Conservation (phyloP, 257 asterid genomes). For the Jaltomata sinuosa region DNA sequence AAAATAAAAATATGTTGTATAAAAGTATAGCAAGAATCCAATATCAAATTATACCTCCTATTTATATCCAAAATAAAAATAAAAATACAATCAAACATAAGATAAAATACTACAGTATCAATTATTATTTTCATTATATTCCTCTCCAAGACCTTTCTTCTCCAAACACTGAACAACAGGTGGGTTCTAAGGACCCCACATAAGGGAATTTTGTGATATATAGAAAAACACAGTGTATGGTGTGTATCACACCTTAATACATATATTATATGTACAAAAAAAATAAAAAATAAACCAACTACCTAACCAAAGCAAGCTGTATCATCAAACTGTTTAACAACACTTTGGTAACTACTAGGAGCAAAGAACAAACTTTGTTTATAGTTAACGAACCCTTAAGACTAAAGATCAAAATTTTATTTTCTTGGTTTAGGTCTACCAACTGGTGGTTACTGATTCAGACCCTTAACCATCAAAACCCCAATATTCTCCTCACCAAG, state of each 20-base stretch:
- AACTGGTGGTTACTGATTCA: constrained; percentile 62
- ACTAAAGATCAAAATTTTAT: constrained; percentile 15
- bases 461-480: constrained; percentile 24
- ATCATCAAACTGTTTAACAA: not conserved
- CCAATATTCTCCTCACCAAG: constrained; percentile 5
- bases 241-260: constrained; percentile 1
- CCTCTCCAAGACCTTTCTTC: not conserved
- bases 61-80: not conserved
- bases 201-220: not conserved
- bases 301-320: constrained; percentile 2
- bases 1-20: too few relatives aligned
- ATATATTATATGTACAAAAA: not conserved
- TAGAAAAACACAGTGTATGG: not conserved
- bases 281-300: not conserved
- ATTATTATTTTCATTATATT: not conserved
- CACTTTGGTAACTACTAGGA: not conserved
- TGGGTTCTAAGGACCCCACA: not conserved
- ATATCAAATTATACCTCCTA: not conserved
- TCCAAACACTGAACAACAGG: not conserved
- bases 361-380: not conserved
- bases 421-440: constrained; percentile 49
- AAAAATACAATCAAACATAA: not conserved
- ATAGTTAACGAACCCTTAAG: constrained; percentile 11
- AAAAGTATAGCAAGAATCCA: not conserved
- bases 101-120: not conserved